Evolutionary conservation across 495 filamentous ascomycete species (phyloP).

Genomic region (Cairneyella variabilis): DNA sequence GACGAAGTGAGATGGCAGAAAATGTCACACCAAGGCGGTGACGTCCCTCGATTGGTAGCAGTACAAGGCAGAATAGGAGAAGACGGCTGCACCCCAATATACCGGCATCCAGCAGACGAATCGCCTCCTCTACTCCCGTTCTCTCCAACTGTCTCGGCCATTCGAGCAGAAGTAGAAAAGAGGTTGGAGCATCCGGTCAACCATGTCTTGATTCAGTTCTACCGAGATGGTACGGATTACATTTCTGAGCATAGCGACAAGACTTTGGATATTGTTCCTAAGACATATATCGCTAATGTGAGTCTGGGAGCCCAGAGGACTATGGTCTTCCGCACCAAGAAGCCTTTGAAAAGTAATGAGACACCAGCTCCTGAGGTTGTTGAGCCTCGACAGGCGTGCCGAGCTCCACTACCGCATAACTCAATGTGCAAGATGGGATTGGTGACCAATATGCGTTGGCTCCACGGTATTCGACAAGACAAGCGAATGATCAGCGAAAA

Average conservation of each 20-base stretch:
- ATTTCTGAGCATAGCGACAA: slow-evolving; percentile 99
- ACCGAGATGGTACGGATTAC: slow-evolving; percentile 84
- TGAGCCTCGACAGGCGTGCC: slow-evolving; percentile 50
- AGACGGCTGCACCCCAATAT: slow-evolving; percentile 82
- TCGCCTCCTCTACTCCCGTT: slow-evolving; percentile 75
- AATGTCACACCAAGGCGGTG: slow-evolving; percentile 89
- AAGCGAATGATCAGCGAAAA: slow-evolving; percentile 67
- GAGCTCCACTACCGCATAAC: slow-evolving; percentile 79
- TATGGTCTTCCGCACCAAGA: slow-evolving; percentile 88
- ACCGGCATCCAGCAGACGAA: slow-evolving; percentile 91
- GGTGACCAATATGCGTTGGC: slow-evolving; percentile 78
- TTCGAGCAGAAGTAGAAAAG: slow-evolving; percentile 63
- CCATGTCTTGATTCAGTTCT: slow-evolving; percentile 90
- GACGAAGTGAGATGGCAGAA: slow-evolving; percentile 82
- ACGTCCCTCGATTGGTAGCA: slow-evolving; percentile 90
- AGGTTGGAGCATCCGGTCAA: slow-evolving; percentile 79
- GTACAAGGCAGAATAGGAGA: slow-evolving; percentile 71
- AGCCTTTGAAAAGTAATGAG: slow-evolving; percentile 28
- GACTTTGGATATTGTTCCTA: slow-evolving; percentile 82
- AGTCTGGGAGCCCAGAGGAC: slow-evolving; percentile 87
- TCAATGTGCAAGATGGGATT: slow-evolving; percentile 81
- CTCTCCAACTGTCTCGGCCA: slow-evolving; percentile 62
- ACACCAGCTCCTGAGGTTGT: slow-evolving; percentile 8
- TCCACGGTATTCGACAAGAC: slow-evolving; percentile 86
- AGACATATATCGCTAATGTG: slow-evolving; percentile 83